Evolutionary conservation across 352 stramenopile genomes (phyloP).

Genomic region (Thalassiosira delicatula): DNA sequence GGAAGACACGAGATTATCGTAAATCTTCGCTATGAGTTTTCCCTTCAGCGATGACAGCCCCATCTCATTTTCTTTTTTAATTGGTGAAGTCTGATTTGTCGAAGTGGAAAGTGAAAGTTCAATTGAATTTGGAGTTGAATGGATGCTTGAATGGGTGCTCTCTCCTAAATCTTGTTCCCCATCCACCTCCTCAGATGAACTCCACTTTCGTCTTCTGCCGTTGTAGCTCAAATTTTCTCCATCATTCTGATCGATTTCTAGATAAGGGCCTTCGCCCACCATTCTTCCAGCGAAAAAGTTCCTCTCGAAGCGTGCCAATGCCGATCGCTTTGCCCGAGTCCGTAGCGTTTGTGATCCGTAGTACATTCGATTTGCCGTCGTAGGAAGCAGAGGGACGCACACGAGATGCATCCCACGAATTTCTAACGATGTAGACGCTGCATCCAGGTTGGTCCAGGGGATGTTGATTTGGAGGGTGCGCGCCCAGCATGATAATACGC

Average conservation of each 20-base stretch:
- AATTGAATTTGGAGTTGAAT: slow-evolving; percentile 15
- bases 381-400: slow-evolving; percentile 79
- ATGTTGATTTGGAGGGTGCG: slow-evolving; percentile 71
- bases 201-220: slow-evolving; percentile 43
- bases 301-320: slow-evolving; percentile 78
- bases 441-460: slow-evolving; percentile 77
- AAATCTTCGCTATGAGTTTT: slow-evolving; percentile 77
- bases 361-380: slow-evolving; percentile 73
- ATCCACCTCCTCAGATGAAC: slow-evolving; percentile 25
- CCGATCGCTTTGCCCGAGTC: slow-evolving; percentile 77
- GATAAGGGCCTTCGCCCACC: slow-evolving; percentile 68
- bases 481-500: slow-evolving; percentile 79
- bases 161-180: slow-evolving; percentile 15
- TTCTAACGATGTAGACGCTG: slow-evolving; percentile 73
- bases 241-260: slow-evolving; percentile 29
- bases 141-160: neutral
- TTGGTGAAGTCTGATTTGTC: slow-evolving; percentile 10
- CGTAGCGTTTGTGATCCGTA: slow-evolving; percentile 71
- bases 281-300: slow-evolving; percentile 81
- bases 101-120: slow-evolving; percentile 5
- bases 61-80: slow-evolving; percentile 36
- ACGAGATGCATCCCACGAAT: slow-evolving; percentile 79
- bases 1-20: slow-evolving; percentile 78
- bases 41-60: slow-evolving; percentile 58
- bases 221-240: slow-evolving; percentile 30